Base-by-base conservation (phyloP, 2,329 filamentous ascomycete genomes). In the Fusarium sacchari region DNA sequence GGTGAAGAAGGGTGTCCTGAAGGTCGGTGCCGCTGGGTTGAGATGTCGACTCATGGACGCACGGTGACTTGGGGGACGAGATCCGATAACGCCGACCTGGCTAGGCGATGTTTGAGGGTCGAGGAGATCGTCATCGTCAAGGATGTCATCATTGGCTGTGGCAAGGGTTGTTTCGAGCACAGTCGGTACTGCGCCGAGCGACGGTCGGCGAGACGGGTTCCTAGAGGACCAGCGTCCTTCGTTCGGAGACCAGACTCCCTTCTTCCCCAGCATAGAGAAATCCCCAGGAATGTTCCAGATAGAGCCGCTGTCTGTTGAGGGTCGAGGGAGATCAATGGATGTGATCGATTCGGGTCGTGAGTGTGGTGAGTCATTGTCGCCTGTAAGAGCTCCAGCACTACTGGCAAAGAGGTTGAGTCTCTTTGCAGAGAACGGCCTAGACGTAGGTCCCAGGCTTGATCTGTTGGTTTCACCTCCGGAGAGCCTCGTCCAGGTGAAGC, bases 11-110 rank as follows among this genome's bases (percentile, higher is more conserved):
- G 91, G 88, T 15, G 88, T 91, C 82, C 93, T 96, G 80, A 98
- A 98, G 2, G 93, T 94, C 14, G 95, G 95, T 1, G 96, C 96
- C 12, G 94, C 90, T 13, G 96, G 96, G 77, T 99, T 98, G 34
- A 98, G 87, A 77, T 82, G 91, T 83, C 81, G 91, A 81, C 79
- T 91, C 85, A 77, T 88, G 81, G 79, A 81, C 22, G 81, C 85
- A 43, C 83, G 76, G 12, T 80, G 73, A 12, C 79, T 81, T 9
- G 84, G 83, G 5, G 93, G 94, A 7, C 92, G 91, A 52, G 94
- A 97, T 30, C 96, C 96, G 74, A 98, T 98, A 2, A 92, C 88
- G 28, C 90, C 90, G 6, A 92, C 88, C 49, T 90, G 87, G 60
- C 87, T 89, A 11, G 88, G 87, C 18, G 87, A 86, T 8, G 84